phyloP scores from a whole-genome alignment of 2,329 filamentous ascomycete species.

The Fusarium buxicola region DNA sequence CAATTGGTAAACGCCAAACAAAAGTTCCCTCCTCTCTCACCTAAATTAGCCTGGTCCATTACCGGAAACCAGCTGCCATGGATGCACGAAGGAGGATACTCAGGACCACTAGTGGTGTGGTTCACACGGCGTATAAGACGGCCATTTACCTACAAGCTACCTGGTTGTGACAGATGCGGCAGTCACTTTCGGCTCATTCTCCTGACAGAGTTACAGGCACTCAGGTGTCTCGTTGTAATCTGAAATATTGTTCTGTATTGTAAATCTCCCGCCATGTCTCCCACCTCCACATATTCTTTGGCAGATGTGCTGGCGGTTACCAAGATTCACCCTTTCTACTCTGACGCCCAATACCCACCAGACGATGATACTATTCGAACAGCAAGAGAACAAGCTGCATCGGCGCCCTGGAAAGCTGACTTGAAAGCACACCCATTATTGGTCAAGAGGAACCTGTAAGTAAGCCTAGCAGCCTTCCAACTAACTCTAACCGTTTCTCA shows the following conservation, averaged over 20 bases:
- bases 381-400: constrained; percentile 13
- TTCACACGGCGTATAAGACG: background rate
- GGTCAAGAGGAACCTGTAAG: constrained; percentile 43
- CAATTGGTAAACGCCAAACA: background rate
- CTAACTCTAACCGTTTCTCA: constrained; percentile 25
- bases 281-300: constrained; percentile 40
- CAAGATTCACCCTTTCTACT: constrained; percentile 53
- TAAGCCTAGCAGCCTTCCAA: rapidly evolving
- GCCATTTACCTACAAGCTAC: background rate
- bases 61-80: background rate
- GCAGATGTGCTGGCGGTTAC: constrained; percentile 50
- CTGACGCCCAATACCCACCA: constrained; percentile 48
- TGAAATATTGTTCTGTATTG: background rate
- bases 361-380: constrained; percentile 7
- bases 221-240: background rate
- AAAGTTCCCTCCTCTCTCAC: background rate
- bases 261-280: constrained; percentile 13
- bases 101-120: background rate
- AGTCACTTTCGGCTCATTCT: background rate
- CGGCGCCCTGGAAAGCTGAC: background rate
- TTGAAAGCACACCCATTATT: constrained; percentile 35
- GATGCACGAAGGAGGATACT: background rate
- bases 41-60: background rate
- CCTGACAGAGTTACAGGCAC: background rate
- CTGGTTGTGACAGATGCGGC: background rate